Conservation (phyloP, 306 rosid genomes). For the Vigna nakashimae region DNA sequence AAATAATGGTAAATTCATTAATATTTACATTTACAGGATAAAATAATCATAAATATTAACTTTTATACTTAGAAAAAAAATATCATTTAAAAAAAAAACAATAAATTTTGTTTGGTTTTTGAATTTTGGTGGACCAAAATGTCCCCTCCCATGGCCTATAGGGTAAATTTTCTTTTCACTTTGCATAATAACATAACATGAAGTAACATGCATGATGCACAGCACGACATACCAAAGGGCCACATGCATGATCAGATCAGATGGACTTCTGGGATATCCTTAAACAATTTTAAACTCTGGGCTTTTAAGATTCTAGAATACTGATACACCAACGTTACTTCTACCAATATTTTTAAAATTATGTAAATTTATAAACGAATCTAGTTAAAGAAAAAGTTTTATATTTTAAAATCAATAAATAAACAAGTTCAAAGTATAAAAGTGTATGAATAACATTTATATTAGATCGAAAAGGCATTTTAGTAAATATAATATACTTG, state of each 20-base stretch:
- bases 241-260: slow-evolving; percentile 37
- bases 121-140: slow-evolving; percentile 28
- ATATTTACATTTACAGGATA: too few species aligned
- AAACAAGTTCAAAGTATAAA: too few species aligned
- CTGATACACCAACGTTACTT: not conserved
- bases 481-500: not conserved
- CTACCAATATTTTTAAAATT: not conserved
- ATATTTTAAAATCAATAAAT: too few species aligned
- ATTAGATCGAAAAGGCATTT: not conserved
- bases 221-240: slow-evolving; percentile 24
- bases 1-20: too few species aligned
- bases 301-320: not conserved
- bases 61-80: too few species aligned
- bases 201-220: slow-evolving; percentile 42
- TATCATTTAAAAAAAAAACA: slow-evolving; percentile 8
- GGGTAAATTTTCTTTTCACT: not conserved
- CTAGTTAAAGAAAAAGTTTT: not conserved
- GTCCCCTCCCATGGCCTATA: not conserved
- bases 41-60: too few species aligned
- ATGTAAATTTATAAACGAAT: not conserved
- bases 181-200: not conserved
- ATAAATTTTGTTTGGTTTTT: not conserved
- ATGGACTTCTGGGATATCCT: slow-evolving; percentile 13
- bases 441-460: not conserved
- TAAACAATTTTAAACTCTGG: not conserved